These are phyloP conservation scores for Dactylorhiza incarnata DNA, from an alignment of 106 monocot genomes.

Conservation along the genomic window DNA sequence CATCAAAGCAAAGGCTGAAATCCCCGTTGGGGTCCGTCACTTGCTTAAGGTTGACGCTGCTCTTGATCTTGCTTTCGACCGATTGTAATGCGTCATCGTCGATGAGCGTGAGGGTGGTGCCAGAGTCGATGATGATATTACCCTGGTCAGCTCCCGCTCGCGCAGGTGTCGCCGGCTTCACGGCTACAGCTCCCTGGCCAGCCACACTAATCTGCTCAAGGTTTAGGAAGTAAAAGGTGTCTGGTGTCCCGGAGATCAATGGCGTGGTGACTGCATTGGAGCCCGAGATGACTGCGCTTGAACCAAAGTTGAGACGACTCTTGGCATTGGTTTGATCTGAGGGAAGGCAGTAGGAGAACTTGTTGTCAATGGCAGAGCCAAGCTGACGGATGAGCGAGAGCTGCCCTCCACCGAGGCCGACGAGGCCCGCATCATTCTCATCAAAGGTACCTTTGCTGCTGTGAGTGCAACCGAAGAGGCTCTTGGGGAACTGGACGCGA, in stretches of 20 bases:
- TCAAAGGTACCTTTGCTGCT: conserved; percentile 18
- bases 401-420: conserved; percentile 38
- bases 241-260: background rate
- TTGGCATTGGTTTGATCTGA: background rate
- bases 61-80: conserved; percentile 4
- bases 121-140: conserved; percentile 41
- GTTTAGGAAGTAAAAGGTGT: conserved; percentile 22
- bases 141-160: background rate
- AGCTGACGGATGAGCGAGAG: conserved; percentile 41
- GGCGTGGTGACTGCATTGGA: conserved; percentile 14
- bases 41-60: background rate
- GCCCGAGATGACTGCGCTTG: background rate
- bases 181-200: background rate
- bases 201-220: conserved; percentile 23
- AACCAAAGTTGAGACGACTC: conserved; percentile 29
- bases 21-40: background rate
- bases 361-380: conserved; percentile 14
- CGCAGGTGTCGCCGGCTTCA: background rate
- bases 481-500: background rate
- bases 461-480: conserved; percentile 30
- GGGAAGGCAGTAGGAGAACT: conserved; percentile 45
- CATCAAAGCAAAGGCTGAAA: conserved; percentile 26
- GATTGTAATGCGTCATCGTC: background rate
- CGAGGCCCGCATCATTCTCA: conserved; percentile 12
- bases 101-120: conserved; percentile 31